Evolutionary conservation across 2,329 filamentous ascomycete species (phyloP).

Genomic region (Triangularia verruculosa): DNA sequence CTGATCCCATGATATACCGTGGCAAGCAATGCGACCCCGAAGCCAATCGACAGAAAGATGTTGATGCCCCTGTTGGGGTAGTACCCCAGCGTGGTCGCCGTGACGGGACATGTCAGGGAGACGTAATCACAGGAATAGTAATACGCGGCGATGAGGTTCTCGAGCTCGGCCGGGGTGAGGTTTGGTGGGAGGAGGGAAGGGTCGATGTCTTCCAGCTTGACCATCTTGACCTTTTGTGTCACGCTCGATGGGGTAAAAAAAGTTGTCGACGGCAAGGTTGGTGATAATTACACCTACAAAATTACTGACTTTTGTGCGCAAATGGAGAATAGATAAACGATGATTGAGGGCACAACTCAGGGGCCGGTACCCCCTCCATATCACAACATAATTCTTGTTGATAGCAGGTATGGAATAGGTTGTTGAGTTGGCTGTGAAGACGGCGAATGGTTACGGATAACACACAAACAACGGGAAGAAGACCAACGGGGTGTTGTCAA

Average conservation of each 20-base stretch:
- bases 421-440: neutral
- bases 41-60: conserved; percentile 51
- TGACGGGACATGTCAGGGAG: conserved; percentile 47
- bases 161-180: conserved; percentile 9
- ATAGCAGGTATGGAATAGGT: too few relatives aligned
- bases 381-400: neutral
- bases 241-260: too few relatives aligned
- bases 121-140: conserved; percentile 39
- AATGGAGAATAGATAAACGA: neutral
- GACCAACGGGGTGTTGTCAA: neutral
- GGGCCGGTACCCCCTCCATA: neutral
- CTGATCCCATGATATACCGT: conserved; percentile 44
- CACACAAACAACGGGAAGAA: neutral
- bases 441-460: neutral
- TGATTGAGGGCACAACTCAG: neutral
- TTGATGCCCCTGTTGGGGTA: conserved; percentile 55
- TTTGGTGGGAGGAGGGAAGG: conserved; percentile 16
- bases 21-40: conserved; percentile 43
- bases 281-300: neutral
- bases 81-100: conserved; percentile 54
- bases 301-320: too few relatives aligned
- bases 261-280: neutral
- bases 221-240: conserved; percentile 6
- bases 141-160: conserved; percentile 16
- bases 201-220: conserved; percentile 8